phyloP scores from a whole-genome alignment of 257 asterid species.

The Misopates orontium region DNA sequence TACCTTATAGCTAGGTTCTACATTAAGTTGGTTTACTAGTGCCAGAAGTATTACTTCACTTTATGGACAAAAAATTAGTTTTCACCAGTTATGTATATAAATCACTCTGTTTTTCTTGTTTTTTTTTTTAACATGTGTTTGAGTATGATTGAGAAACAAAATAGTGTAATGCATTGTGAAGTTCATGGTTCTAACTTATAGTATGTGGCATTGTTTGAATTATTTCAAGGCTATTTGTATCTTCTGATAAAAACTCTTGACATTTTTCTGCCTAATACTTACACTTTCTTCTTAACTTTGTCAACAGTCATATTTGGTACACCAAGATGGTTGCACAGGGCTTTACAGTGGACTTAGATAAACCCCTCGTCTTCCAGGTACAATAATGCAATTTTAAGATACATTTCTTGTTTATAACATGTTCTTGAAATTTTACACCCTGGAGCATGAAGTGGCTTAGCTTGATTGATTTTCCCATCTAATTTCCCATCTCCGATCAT shows the following conservation, averaged over 20 bases:
- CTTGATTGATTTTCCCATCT: too few relatives aligned
- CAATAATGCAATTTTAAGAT: neutral
- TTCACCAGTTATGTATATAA: neutral
- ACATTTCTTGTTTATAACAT: neutral
- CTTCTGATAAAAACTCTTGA: too few relatives aligned
- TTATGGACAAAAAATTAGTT: neutral
- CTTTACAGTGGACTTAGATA: constrained; percentile 62
- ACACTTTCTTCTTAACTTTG: too few relatives aligned
- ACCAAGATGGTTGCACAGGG: constrained; percentile 61
- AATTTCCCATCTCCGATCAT: too few relatives aligned
- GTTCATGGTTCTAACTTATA: neutral
- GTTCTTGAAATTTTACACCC: neutral
- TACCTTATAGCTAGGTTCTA: too few relatives aligned
- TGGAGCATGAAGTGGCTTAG: neutral
- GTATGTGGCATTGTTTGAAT: too few relatives aligned
- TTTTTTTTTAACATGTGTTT: neutral
- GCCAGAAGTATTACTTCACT: neutral
- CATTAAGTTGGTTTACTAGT: neutral
- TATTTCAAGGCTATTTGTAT: too few relatives aligned
- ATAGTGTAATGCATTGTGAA: neutral
- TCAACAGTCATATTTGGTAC: neutral
- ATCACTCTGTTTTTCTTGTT: neutral
- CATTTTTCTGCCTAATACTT: too few relatives aligned
- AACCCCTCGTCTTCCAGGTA: constrained; percentile 78
- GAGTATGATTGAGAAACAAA: constrained; percentile 2